Evolutionary conservation across 148 eudicot genomes (phyloP).

Genomic region (Fagopyrum homotropicum): DNA sequence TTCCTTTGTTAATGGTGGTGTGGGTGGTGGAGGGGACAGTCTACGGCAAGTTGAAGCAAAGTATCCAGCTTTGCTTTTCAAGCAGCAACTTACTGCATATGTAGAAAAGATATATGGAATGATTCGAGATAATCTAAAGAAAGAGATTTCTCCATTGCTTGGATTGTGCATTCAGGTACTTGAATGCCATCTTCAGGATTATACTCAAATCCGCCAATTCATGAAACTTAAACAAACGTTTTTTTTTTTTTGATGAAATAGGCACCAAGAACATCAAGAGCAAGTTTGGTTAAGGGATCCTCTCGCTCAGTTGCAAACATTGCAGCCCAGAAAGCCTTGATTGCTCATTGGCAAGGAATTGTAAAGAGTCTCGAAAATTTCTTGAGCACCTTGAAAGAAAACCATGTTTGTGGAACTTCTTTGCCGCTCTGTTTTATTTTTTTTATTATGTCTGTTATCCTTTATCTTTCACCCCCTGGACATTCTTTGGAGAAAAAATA

Average conservation of each 20-base stretch:
- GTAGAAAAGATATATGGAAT: constrained; percentile 93
- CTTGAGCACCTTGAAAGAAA: constrained; percentile 67
- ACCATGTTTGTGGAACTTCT: constrained; percentile 54
- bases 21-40: constrained; percentile 65
- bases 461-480: not conserved
- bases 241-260: constrained; percentile 13
- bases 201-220: not conserved
- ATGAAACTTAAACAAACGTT: not conserved
- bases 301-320: constrained; percentile 76
- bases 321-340: constrained; percentile 87
- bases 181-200: not conserved
- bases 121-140: constrained; percentile 91
- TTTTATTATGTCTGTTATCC: not conserved
- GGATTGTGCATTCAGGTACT: constrained; percentile 88
- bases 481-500: not conserved
- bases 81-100: constrained; percentile 96
- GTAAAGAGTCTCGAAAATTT: constrained; percentile 75
- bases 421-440: not conserved
- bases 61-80: constrained; percentile 96
- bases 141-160: constrained; percentile 93
- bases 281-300: constrained; percentile 90
- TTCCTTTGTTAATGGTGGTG: constrained; percentile 47
- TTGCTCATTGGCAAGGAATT: constrained; percentile 99
- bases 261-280: constrained; percentile 99
- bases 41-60: constrained; percentile 96